Conservation (phyloP, 805 yeast genomes). For the Kodamaea jinghongensis region DNA sequence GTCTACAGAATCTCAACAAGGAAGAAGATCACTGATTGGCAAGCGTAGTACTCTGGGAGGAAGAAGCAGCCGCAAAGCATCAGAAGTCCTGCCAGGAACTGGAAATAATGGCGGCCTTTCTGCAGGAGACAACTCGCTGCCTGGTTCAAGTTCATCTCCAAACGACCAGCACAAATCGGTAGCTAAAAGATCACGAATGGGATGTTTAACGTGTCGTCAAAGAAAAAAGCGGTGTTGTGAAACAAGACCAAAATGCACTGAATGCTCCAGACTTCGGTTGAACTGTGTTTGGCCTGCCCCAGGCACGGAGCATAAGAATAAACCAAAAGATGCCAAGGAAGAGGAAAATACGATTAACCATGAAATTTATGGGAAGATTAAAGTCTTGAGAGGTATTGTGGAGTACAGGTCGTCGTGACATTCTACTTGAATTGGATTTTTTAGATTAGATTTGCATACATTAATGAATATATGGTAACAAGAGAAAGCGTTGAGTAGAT, state of each 20-base stretch:
- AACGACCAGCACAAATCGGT: slow-evolving; percentile 14
- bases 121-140: slow-evolving; percentile 1
- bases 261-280: slow-evolving; percentile 62
- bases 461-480: no score
- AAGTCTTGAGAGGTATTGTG: slow-evolving; percentile 61
- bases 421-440: no score
- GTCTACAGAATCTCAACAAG: no score
- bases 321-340: slow-evolving; percentile 48
- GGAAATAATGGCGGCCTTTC: no score
- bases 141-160: slow-evolving; percentile 3
- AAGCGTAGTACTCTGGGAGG: no score
- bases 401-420: slow-evolving; percentile 33
- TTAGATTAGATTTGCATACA: no score
- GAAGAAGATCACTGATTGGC: not conserved
- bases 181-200: slow-evolving; percentile 60
- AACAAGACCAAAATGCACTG: slow-evolving; percentile 60
- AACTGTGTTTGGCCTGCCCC: slow-evolving; percentile 74
- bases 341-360: slow-evolving; percentile 55
- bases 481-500: no score
- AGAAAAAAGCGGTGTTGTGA: slow-evolving; percentile 81
- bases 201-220: slow-evolving; percentile 75
- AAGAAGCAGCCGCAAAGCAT: slow-evolving; percentile 4
- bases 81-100: slow-evolving; percentile 5
- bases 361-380: slow-evolving; percentile 55
- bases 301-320: slow-evolving; percentile 60